phyloP scores from a whole-genome alignment of 192 early-diverging fungal species.

The Backusella tarrabulga region DNA sequence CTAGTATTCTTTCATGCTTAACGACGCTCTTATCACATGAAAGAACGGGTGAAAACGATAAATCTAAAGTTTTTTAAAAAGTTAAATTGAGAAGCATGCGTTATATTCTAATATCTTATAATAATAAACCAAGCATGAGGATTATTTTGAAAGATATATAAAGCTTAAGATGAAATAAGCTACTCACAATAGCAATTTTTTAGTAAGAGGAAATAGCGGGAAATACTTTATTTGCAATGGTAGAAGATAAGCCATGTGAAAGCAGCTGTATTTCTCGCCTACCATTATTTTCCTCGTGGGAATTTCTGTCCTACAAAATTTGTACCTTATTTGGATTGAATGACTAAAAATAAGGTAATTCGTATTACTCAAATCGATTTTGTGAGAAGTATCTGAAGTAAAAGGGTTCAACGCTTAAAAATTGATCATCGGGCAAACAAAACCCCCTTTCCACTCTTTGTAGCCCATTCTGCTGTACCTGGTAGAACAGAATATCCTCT shows the following conservation, averaged over 20 bases:
- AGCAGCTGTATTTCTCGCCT: neutral
- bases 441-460: neutral
- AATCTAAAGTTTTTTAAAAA: neutral
- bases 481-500: neutral
- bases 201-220: neutral
- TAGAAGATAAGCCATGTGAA: neutral
- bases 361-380: neutral
- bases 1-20: neutral
- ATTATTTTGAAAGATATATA: neutral
- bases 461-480: neutral
- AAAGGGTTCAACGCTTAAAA: neutral
- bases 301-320: neutral
- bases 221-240: neutral
- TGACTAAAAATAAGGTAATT: constrained; percentile 8
- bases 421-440: neutral
- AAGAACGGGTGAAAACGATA: neutral
- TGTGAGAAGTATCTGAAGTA: neutral
- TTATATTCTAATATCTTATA: neutral
- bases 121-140: neutral
- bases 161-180: neutral
- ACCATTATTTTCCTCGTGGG: constrained; percentile 1
- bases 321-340: neutral
- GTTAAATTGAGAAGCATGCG: neutral
- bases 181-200: neutral
- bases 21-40: neutral